Evolutionary conservation across 2,329 filamentous ascomycete genomes (phyloP).

Genomic region (Trichoderma pleuroti): DNA sequence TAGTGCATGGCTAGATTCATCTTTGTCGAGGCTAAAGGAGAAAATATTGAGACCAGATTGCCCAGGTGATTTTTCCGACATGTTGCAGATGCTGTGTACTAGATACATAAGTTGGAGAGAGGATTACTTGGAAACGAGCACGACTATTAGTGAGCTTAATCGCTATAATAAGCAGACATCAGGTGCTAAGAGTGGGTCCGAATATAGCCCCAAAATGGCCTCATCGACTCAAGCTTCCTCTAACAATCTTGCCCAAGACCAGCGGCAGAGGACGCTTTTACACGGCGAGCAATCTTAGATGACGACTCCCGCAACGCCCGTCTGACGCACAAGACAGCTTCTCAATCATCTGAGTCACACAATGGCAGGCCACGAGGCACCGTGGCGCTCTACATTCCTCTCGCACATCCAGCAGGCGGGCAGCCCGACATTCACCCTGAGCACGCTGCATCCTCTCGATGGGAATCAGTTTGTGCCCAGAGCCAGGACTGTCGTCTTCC

Average conservation of each 20-base stretch:
- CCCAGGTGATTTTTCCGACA: background rate
- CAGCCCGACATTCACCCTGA: constrained; percentile 49
- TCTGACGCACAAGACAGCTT: constrained; percentile 29
- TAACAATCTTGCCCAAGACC: background rate
- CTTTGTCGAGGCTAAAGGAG: background rate
- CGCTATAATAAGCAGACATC: background rate
- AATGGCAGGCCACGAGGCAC: constrained; percentile 40
- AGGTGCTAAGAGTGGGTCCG: background rate
- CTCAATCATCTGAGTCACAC: constrained; percentile 29
- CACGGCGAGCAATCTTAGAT: constrained; percentile 17
- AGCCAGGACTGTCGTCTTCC: constrained; percentile 76
- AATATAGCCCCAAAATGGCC: background rate
- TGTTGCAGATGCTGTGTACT: background rate
- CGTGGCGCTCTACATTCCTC: constrained; percentile 53
- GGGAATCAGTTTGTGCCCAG: constrained; percentile 50
- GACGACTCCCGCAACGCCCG: constrained; percentile 19
- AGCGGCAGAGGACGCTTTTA: background rate
- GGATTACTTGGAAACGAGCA: background rate
- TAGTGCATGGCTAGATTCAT: background rate
- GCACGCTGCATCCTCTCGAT: constrained; percentile 45
- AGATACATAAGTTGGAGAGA: background rate
- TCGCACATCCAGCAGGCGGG: constrained; percentile 48
- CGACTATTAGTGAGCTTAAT: background rate
- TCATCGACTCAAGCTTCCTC: background rate
- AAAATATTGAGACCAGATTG: background rate